Base-by-base conservation (phyloP, 2,329 filamentous ascomycete genomes). In the Corynespora cassiicola region DNA sequence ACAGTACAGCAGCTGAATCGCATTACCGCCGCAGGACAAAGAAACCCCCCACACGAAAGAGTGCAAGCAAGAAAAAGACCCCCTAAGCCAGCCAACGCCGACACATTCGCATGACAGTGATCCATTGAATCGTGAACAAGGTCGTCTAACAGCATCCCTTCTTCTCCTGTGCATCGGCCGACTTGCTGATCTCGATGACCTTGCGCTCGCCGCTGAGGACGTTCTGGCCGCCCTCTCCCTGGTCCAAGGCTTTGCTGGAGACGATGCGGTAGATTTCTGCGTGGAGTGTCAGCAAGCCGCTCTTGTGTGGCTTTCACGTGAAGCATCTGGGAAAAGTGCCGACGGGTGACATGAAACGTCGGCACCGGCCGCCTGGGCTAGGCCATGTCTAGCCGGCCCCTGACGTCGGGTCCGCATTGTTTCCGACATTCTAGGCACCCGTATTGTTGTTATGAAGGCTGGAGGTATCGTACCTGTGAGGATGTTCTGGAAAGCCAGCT, bases 261-360 rank as follows among this genome's bases (percentile, higher is more conserved):
- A 99, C 94, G 63, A 99, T 99, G 66, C 91, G 88, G 81, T 97
- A 99, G 77, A 99, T 99, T 80, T 99, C 94, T 96, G 68, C 31
- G 42, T 4, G 3, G 1, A 12, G 19, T 27, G 54, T 45, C 30
- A 52, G 47, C 23, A 20, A n/a, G n/a, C n/a, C n/a, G n/a, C n/a
- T n/a, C n/a, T n/a, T n/a, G n/a, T n/a, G n/a, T n/a, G n/a, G n/a
- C n/a, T n/a, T n/a, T n/a, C 10, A 11, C 27, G 10, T 29, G 27
- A 29, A 16, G 15, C 10, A 20, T 8, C 30, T 11, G 14, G 7
- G 15, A 11, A 7, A 11, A 33, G 7, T 22, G 30, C 10, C 7
- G 11, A 10, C 9, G 9, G 10, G 7, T 11, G 8, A 33, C 22
- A 24, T 8, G 8, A 24, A 24, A n/a, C n/a, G n/a, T n/a, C n/a